These are phyloP conservation scores for Neurospora crassa DNA, from an alignment of 2,329 filamentous ascomycete genomes.

Conservation along the genomic window DNA sequence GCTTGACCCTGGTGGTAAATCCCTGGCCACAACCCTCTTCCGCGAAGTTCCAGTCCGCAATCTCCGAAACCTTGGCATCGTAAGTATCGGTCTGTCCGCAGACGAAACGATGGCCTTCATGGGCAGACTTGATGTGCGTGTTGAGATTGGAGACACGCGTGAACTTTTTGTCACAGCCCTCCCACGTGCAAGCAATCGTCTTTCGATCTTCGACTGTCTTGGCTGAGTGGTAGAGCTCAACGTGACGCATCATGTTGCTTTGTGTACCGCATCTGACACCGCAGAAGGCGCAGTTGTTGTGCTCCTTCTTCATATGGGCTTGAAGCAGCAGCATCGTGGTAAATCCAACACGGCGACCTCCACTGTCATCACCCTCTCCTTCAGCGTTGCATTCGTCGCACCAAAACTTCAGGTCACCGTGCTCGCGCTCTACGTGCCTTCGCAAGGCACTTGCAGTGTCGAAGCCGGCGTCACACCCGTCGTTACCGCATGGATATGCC, in stretches of 20 bases:
- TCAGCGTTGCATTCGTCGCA: slow-evolving; percentile 60
- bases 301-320: slow-evolving; percentile 61
- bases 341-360: slow-evolving; percentile 45
- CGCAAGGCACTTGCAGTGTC: slow-evolving; percentile 63
- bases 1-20: slow-evolving; percentile 66
- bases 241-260: slow-evolving; percentile 62
- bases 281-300: slow-evolving; percentile 70
- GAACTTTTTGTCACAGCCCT: slow-evolving; percentile 66
- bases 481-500: slow-evolving; percentile 59
- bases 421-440: slow-evolving; percentile 60
- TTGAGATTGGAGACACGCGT: slow-evolving; percentile 77
- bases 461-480: slow-evolving; percentile 57
- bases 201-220: slow-evolving; percentile 53
- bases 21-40: slow-evolving; percentile 62
- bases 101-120: slow-evolving; percentile 68
- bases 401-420: slow-evolving; percentile 62
- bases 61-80: slow-evolving; percentile 32
- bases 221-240: slow-evolving; percentile 66
- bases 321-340: slow-evolving; percentile 62
- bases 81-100: slow-evolving; percentile 62
- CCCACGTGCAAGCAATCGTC: slow-evolving; percentile 55
- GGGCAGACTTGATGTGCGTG: slow-evolving; percentile 66
- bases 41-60: slow-evolving; percentile 52
- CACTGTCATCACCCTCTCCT: slow-evolving; percentile 24
- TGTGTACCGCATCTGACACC: slow-evolving; percentile 56